Base-by-base conservation (phyloP, 345 rosid species). In the Turritis glabra region DNA sequence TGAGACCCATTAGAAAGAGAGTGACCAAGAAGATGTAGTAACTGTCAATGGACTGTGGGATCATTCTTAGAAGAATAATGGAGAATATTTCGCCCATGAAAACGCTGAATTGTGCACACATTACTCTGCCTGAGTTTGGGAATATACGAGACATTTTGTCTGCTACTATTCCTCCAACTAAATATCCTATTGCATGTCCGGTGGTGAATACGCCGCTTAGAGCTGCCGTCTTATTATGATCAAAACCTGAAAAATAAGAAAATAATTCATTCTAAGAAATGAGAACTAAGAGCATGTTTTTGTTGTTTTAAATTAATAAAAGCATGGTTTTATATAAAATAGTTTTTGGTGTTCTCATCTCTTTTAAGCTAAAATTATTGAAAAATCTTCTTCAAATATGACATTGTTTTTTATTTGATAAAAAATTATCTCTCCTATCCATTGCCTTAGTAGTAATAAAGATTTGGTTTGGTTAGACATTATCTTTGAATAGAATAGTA, bases 41-140 rank as follows among this genome's bases (percentile, higher is more conserved):
- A 82, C 90, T 89, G 70, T 66, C 46, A 0, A 78, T 82, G 12
- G 88, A 78, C 32, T 86, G 96, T n/a, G 97, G 97, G 72, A 93
- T 89, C 58, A 55, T 75, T 57, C 47, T 85, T 44, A 93, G 88
- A 26, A 93, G 91, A 76, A 88, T 76, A 83, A 78, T 75, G 21
- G 97, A 88, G 83, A 85, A 93, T 40, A 94, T 88, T 50, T 89
- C 88, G 51, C 97, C 97, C 92, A 89, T 93, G 75, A 84, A 77
- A 48, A 94, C 87, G 23, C 96, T 93, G 84, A 93, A 88, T 72
- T 93, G 97, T 0, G 98, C 98, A n/a, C 98, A 91, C 60, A 93
- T 79, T n/a, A 89, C 68, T 18, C 94, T 87, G 2, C 92, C 98
- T 1, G 94, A 83, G 59, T 88, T 77, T 7, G 97, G 96, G 64